These are phyloP conservation scores for Prunella vulgaris DNA, from an alignment of 257 asterid species.

Conservation along the genomic window DNA sequence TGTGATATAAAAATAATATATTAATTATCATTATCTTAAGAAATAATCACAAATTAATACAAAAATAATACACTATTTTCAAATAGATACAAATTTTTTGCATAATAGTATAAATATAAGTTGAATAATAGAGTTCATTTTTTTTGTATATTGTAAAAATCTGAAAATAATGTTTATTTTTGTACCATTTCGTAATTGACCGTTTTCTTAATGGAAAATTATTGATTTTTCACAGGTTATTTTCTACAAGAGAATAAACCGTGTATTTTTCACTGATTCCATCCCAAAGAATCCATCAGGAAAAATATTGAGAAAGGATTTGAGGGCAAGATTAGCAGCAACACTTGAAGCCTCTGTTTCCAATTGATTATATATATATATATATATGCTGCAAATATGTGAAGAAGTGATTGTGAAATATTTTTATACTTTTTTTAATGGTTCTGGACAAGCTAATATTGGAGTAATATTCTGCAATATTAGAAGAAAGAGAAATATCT, in stretches of 20 bases:
- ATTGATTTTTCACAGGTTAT: conserved; percentile 49
- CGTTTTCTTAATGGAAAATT: not conserved
- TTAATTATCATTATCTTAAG: too few species aligned
- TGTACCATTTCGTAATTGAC: too few species aligned
- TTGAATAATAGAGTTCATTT: too few species aligned
- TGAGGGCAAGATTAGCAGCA: conserved; percentile 71
- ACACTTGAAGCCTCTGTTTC: conserved; percentile 19
- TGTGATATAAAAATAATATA: not conserved
- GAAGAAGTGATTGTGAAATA: conserved; percentile 6
- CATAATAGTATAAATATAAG: too few species aligned
- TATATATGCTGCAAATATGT: not conserved
- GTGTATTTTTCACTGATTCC: conserved; percentile 65
- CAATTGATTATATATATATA: conserved; percentile 21
- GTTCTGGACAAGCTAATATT: conserved; percentile 7
- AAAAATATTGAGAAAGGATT: conserved; percentile 83
- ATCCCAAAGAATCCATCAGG: conserved; percentile 90
- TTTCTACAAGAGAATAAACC: conserved; percentile 74
- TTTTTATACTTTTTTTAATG: not conserved
- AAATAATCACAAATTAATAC: too few species aligned
- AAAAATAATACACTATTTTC: too few species aligned
- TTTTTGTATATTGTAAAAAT: too few species aligned
- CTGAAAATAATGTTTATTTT: too few species aligned
- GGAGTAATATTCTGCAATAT: conserved; percentile 6
- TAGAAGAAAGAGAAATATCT: not conserved
- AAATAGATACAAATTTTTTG: too few species aligned